Evolutionary conservation across 2,329 filamentous ascomycete species (phyloP).

Genomic region (Passalora sequoiae): DNA sequence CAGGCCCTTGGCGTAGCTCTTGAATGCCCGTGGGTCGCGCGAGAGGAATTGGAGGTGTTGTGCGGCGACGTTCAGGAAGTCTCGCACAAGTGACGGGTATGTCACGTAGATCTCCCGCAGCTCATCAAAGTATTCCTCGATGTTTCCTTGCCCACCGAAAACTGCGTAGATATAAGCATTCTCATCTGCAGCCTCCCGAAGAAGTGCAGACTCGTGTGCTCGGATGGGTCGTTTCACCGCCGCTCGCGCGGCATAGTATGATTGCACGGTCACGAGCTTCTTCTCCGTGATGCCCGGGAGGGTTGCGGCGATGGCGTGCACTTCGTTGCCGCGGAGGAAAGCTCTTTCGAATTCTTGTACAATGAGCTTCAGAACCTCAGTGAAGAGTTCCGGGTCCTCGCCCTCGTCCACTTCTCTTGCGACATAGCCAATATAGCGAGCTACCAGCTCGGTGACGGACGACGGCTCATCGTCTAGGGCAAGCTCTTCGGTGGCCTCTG

Average conservation of each 20-base stretch:
- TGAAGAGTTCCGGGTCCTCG: conserved; percentile 86
- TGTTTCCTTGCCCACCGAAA: conserved; percentile 96
- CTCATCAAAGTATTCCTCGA: conserved; percentile 99
- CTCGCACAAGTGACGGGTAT: conserved; percentile 84
- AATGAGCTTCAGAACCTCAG: conserved; percentile 86
- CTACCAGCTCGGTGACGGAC: conserved; percentile 85
- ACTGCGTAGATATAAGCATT: conserved; percentile 85
- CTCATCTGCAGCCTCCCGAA: conserved; percentile 79
- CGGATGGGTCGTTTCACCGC: conserved; percentile 82
- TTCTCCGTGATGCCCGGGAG: conserved; percentile 89
- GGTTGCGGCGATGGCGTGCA: conserved; percentile 79
- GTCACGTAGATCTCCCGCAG: conserved; percentile 85
- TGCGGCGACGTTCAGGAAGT: conserved; percentile 74
- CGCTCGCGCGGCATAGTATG: conserved; percentile 85
- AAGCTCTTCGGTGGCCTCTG: conserved; percentile 89
- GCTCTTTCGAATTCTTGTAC: conserved; percentile 95
- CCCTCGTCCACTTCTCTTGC: conserved; percentile 85
- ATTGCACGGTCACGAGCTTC: conserved; percentile 81
- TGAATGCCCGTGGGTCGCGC: conserved; percentile 78
- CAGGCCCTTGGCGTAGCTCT: conserved; percentile 94
- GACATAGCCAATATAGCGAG: conserved; percentile 86
- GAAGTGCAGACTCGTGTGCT: conserved; percentile 86
- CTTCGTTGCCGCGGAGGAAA: conserved; percentile 92
- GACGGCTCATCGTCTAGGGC: conserved; percentile 99
- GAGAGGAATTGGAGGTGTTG: conserved; percentile 82